Base-by-base conservation (phyloP, 345 rosid genomes). In the thale cress (Arabidopsis thaliana) region DNA sequence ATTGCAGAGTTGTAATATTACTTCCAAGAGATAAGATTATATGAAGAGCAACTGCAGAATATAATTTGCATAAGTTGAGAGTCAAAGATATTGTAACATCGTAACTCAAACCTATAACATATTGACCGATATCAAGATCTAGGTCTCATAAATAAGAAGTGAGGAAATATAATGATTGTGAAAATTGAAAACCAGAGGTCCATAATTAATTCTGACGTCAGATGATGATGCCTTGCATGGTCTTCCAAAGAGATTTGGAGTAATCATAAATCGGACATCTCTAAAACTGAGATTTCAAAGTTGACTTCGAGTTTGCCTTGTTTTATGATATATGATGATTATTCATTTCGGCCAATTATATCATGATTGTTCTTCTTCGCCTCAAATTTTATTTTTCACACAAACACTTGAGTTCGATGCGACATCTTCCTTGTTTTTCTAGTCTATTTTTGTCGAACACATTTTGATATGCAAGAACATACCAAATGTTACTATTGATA, bases 241-340 rank as follows among this genome's bases (percentile, higher is more conserved):
- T 81, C 89, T 87, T 82, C 85, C 70, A 80, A 70, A 76, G 82
- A 85, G 88, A 87, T 65, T 78, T 79, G 59, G 65, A 45, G 77
- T 82, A 74, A 85, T 87, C 77, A 78, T 72, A 66, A 72, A 66
- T 48, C 69, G 64, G 64, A 65, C 69, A 71, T 59, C 76, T 65
- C 77, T 78, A 33, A 78, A 52, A 51, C 12, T 78, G 25, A 77
- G 46, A 77, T 71, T 75, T 67, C 67, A 74, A 67, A 76, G 73
- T 82, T 83, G 84, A 81, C 83, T 76, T 76, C 74, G 64, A 72
- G 59, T 50, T 78, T 51, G 41, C 67, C 45, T 55, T 61, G 23
- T 32, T 58, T 33, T 59, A 49, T 59, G 56, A 52, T 45, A 16
- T 36, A 72, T 78, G 62, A 71, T 78, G 60, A 40, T 78, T 53